Base-by-base conservation (phyloP, 805 yeast genomes). In the Spathaspora girioi region DNA sequence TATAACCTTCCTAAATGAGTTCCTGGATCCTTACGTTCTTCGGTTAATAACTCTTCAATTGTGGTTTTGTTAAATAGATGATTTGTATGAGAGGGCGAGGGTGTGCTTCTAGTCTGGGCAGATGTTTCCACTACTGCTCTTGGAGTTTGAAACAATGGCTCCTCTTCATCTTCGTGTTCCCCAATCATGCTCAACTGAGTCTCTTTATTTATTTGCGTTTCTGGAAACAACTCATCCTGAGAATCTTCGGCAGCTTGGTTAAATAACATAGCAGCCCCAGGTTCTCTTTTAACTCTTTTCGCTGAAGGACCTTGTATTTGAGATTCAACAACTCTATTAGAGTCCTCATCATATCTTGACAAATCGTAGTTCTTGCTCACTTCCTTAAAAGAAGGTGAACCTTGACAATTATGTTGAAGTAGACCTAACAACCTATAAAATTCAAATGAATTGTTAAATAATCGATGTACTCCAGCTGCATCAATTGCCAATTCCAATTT, bases 1-100 rank as follows among this genome's bases (percentile, higher is more conserved):
- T 56, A 66, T 3, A 53, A 44, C 15, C 48, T 46, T 6, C 20
- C 48, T 10, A 51, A 54, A 26, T 42, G 44, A 12, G 26, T 19
- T 23, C 15, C 44, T 7, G 44, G 15, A 12, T 20, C 29, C 11
- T 18, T 4, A 17, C 15, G 6, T 18, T 19, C 29, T 23, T 15
- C 29, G 4, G 11, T 3, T 12, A 42, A 4, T 42, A 42, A 3
- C 3, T 42, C 27, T 19, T 40, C 10, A 6, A 40, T 5, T 8
- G 32, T 29, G 14, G 32, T 29, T 29, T 5, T 35, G 40, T 35
- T 15, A n/a, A 35, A 6, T 3, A 9, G 40, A 9, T n/a, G 17
- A 15, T 12, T 29, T 10, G 32, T 29, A 29, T 23, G 26, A n/a
- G n/a, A n/a, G n/a, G 6, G 26, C 26, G 3, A 23, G 3, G 26